Percentiles rank a stretch among this genome's conserved stretches.
phyloP scores from a whole-genome alignment of 2,329 filamentous ascomycete genomes.

The Neofusicoccum ribis region DNA sequence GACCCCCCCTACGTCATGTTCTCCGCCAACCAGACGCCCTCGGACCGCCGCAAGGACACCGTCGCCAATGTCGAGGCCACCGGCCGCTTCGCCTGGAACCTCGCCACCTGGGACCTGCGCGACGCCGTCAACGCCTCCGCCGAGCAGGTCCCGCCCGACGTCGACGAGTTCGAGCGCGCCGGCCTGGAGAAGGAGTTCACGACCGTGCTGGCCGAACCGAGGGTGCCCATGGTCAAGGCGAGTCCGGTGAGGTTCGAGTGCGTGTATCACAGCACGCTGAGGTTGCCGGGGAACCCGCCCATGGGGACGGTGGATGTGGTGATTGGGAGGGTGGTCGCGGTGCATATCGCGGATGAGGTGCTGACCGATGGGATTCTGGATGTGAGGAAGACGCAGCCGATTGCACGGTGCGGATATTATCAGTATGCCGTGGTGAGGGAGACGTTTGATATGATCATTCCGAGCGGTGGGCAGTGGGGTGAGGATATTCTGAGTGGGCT shows the following conservation, averaged over 20 bases:
- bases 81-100: slow-evolving; percentile 60
- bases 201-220: slow-evolving; percentile 27
- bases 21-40: slow-evolving; percentile 56
- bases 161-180: slow-evolving; percentile 58
- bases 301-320: slow-evolving; percentile 61
- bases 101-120: slow-evolving; percentile 58
- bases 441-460: slow-evolving; percentile 61
- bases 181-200: slow-evolving; percentile 52
- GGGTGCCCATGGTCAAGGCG: slow-evolving; percentile 33
- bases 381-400: slow-evolving; percentile 57
- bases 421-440: slow-evolving; percentile 58
- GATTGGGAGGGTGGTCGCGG: slow-evolving; percentile 57
- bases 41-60: slow-evolving; percentile 54
- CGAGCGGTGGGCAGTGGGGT: slow-evolving; percentile 33
- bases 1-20: slow-evolving; percentile 66
- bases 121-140: slow-evolving; percentile 58
- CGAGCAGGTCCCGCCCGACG: slow-evolving; percentile 49
- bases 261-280: slow-evolving; percentile 52
- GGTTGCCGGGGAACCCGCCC: slow-evolving; percentile 57
- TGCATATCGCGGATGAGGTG: slow-evolving; percentile 58
- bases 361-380: slow-evolving; percentile 58
- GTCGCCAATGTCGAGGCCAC: slow-evolving; percentile 58
- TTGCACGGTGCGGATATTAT: slow-evolving; percentile 62
- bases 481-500: slow-evolving; percentile 36
- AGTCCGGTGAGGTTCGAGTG: slow-evolving; percentile 30